Percentiles rank a stretch among this genome's conserved stretches.
These are phyloP conservation scores for Pholiota microspora DNA, from an alignment of 768 basidiomycete species.

Conservation along the genomic window DNA sequence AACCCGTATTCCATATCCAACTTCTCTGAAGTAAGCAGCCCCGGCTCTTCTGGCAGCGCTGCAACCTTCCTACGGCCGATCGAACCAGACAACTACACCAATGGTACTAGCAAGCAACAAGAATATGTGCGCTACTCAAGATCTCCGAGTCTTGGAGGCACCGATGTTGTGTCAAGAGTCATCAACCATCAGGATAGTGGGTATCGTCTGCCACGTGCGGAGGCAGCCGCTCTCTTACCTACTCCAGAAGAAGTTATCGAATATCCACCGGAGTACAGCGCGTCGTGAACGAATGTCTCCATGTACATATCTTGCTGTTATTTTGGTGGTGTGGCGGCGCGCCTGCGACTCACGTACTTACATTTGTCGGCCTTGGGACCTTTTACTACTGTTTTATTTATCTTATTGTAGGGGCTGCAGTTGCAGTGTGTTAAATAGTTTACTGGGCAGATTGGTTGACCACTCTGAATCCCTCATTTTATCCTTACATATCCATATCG, in stretches of 20 bases:
- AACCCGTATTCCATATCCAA: background rate
- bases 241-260: background rate
- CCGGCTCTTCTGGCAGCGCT: background rate
- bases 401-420: too few relatives aligned
- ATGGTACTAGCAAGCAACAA: background rate
- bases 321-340: background rate
- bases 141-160: background rate
- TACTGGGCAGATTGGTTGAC: too few relatives aligned
- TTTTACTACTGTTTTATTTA: too few relatives aligned
- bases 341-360: too few relatives aligned
- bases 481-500: too few relatives aligned
- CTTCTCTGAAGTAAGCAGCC: background rate
- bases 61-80: background rate
- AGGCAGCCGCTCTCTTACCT: background rate
- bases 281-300: background rate
- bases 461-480: background rate
- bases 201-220: background rate
- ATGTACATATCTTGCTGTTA: background rate
- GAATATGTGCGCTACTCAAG: background rate
- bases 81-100: background rate
- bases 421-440: too few relatives aligned
- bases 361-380: too few relatives aligned
- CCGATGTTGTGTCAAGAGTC: background rate
- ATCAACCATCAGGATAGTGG: slow-evolving; percentile 3
- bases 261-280: background rate